Evolutionary conservation across 2,329 filamentous ascomycete genomes (phyloP).

Genomic region (Kalaharituber pfeilii): DNA sequence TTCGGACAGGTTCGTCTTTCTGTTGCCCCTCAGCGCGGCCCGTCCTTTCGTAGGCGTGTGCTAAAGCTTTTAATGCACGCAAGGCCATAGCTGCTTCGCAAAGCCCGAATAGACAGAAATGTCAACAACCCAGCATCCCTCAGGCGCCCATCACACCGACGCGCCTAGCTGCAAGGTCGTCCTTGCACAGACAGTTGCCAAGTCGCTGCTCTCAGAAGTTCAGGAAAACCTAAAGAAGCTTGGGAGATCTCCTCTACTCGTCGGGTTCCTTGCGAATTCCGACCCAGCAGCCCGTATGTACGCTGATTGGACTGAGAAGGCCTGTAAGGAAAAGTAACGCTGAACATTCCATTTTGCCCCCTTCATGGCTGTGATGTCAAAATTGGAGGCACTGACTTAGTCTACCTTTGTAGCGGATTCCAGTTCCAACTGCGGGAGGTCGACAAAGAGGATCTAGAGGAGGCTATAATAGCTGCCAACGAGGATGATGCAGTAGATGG

Average conservation of each 20-base stretch:
- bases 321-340: conserved; percentile 82
- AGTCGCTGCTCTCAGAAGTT: conserved; percentile 51
- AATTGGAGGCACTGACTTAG: conserved; percentile 9
- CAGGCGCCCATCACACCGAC: too few relatives aligned
- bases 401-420: conserved; percentile 49
- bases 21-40: too few relatives aligned
- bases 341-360: conserved; percentile 6
- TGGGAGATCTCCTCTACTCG: conserved; percentile 49
- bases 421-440: conserved; percentile 70
- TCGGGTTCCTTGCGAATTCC: conserved; percentile 79
- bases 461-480: conserved; percentile 73
- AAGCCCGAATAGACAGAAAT: too few relatives aligned
- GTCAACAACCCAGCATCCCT: too few relatives aligned
- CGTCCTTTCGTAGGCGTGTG: too few relatives aligned
- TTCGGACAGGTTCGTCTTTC: too few relatives aligned
- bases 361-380: too few relatives aligned
- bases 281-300: conserved; percentile 87
- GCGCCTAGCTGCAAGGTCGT: conserved; percentile 68
- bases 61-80: too few relatives aligned
- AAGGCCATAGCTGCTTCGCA: too few relatives aligned
- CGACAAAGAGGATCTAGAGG: conserved; percentile 75
- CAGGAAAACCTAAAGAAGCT: conserved; percentile 34
- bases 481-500: conserved; percentile 39
- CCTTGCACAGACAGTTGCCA: conserved; percentile 72
- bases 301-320: conserved; percentile 94